Percentiles rank a stretch among this genome's conserved stretches.
Evolutionary conservation across 768 basidiomycete species (phyloP).

Genomic region (Tylopilus plumbeoviolaceoides): DNA sequence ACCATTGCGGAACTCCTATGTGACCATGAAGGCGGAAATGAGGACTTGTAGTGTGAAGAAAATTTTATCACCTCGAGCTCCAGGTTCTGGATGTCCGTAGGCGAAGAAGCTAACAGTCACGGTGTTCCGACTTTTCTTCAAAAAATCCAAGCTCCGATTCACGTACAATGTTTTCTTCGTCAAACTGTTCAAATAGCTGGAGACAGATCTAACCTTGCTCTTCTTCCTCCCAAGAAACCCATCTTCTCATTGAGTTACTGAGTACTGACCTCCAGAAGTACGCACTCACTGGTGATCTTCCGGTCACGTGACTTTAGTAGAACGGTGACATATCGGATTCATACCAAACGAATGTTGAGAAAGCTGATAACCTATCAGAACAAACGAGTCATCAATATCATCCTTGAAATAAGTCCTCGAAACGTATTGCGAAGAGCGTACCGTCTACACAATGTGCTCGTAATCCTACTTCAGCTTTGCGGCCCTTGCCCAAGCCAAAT

Average conservation of each 20-base stretch:
- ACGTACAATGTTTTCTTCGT: neutral
- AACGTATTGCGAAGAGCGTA: neutral
- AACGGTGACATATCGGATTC: neutral
- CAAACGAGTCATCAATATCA: neutral
- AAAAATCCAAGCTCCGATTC: neutral
- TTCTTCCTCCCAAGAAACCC: neutral
- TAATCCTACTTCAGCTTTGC: neutral
- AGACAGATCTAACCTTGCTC: slow-evolving; percentile 3
- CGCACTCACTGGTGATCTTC: neutral
- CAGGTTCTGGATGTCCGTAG: neutral
- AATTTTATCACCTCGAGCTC: neutral
- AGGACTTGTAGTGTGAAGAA: slow-evolving; percentile 1
- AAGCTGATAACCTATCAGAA: neutral
- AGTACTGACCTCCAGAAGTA: neutral
- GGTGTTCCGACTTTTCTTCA: neutral
- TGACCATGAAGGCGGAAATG: slow-evolving; percentile 10
- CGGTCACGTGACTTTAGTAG: slow-evolving; percentile 5
- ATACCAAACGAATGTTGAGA: neutral
- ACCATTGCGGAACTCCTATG: neutral
- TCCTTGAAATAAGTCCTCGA: neutral
- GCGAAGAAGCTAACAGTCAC: neutral
- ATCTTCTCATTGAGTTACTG: too few species aligned
- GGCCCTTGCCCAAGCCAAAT: neutral
- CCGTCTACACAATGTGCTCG: neutral
- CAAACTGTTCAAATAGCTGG: neutral